phyloP scores from a whole-genome alignment of 306 rosid genomes.

The Luffa aegyptiaca region DNA sequence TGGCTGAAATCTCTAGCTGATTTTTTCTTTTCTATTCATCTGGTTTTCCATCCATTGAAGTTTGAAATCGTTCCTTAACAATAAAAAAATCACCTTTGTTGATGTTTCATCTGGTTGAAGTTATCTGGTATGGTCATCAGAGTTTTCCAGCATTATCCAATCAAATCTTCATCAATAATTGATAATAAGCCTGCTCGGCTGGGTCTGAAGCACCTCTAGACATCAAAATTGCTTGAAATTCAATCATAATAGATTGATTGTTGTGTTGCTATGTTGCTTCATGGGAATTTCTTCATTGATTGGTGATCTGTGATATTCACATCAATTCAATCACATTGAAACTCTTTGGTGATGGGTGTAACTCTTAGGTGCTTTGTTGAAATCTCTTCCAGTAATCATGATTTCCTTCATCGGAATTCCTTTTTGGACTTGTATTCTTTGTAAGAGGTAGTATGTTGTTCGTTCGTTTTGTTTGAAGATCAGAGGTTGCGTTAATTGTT shows the following conservation, averaged over 20 bases:
- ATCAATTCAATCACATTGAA: background rate
- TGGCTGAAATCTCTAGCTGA: background rate
- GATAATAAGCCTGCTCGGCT: background rate
- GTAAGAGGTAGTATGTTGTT: background rate
- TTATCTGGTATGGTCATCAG: too few species aligned
- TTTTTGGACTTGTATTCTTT: background rate
- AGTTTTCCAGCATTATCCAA: background rate
- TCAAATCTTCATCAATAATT: background rate
- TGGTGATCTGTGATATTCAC: background rate
- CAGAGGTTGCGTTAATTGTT: background rate
- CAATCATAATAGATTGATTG: background rate
- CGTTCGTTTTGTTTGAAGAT: too few species aligned
- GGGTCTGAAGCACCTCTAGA: background rate
- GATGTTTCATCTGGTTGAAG: background rate
- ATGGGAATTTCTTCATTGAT: background rate
- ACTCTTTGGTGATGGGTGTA: background rate
- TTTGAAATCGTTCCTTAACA: background rate
- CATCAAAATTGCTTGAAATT: background rate
- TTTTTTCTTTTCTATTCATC: background rate
- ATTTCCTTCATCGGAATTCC: background rate
- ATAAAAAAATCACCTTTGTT: background rate
- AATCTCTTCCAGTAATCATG: background rate
- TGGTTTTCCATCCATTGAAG: background rate
- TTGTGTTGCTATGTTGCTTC: background rate
- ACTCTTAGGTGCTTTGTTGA: background rate